Base-by-base conservation (phyloP, 768 basidiomycete genomes). In the Collybia sordida region DNA sequence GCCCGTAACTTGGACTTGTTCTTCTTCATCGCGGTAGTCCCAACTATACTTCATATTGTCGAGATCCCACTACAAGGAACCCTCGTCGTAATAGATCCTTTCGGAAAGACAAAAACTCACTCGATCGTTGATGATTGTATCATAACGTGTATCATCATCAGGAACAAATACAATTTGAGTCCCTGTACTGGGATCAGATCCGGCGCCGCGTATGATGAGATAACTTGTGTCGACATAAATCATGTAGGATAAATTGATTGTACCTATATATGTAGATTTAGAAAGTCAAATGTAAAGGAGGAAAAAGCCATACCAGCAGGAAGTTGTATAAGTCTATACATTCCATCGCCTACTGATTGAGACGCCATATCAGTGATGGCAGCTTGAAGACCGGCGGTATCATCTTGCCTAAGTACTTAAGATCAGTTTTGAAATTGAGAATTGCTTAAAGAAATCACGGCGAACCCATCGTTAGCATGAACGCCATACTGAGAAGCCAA, bases 211-310 rank as follows among this genome's bases (percentile, higher is more conserved):
- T 28, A 52, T 17, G 15, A 52, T 52, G 11, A 47, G 38, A 41
- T 47, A 47, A 7, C 21, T 40, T 5, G 36, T 27, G 25, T 28
- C 19, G 11, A 52, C 17, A 28, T 40, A 52, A 25, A 52, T 42
- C 14, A 46, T 52, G 24, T 24, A 47, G 9, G 51, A 52, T 8
- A 52, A 39, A 47, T 52, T 52, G 35, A 52, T 52, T 3, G 21
- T 21, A 36, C 45, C 45, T 46, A 25, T 19, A 14, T 17, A 12
- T 28, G 21, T n/a, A n/a, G n/a, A n/a, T 18, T 14, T 11, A 31
- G 28, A 34, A n/a, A 19, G 12, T 19, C 11, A 28, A 14, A 15
- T 27, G 17, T 21, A 15, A 31, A 4, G 5, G 31, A 14, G 11
- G 31, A 12, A 12, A 12, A 31, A 11, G 6, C 31, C 28, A 34